These are phyloP conservation scores for Boletus semigastroideus DNA, from an alignment of 1,284 basidiomycete genomes.

Conservation along the genomic window DNA sequence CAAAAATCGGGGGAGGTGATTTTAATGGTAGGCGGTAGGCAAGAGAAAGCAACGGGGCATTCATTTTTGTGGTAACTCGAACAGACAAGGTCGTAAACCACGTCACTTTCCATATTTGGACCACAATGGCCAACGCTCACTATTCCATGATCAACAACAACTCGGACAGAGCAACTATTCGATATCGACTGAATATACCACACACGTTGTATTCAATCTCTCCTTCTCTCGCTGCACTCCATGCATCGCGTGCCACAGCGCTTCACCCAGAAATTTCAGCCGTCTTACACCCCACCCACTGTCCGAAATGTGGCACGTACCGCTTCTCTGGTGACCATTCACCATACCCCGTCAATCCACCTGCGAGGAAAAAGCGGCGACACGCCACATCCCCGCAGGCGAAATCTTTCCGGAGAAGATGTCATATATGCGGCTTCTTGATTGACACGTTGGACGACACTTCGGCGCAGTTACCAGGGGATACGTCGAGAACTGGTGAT, in stretches of 20 bases:
- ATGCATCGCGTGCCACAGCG: constrained; percentile 42
- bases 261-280: constrained; percentile 32
- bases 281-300: constrained; percentile 37
- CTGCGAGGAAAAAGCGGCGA: constrained; percentile 13
- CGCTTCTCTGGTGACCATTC: constrained; percentile 34
- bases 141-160: constrained; percentile 13
- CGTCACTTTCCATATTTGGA: constrained; percentile 25
- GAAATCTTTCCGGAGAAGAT: constrained; percentile 16
- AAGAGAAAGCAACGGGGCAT: constrained; percentile 14
- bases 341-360: constrained; percentile 9
- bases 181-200: constrained; percentile 50
- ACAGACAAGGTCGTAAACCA: constrained; percentile 23
- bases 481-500: neutral
- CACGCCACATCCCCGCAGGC: neutral
- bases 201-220: constrained; percentile 48
- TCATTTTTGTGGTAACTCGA: neutral
- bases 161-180: constrained; percentile 35
- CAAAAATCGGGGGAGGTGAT: constrained; percentile 5
- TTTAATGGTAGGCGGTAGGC: no score
- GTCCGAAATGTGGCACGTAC: constrained; percentile 52
- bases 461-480: neutral
- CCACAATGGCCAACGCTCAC: constrained; percentile 15
- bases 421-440: constrained; percentile 21
- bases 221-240: constrained; percentile 58
- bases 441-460: neutral